Base-by-base conservation (phyloP, 805 yeast genomes). In the Spathaspora hagerdaliae region DNA sequence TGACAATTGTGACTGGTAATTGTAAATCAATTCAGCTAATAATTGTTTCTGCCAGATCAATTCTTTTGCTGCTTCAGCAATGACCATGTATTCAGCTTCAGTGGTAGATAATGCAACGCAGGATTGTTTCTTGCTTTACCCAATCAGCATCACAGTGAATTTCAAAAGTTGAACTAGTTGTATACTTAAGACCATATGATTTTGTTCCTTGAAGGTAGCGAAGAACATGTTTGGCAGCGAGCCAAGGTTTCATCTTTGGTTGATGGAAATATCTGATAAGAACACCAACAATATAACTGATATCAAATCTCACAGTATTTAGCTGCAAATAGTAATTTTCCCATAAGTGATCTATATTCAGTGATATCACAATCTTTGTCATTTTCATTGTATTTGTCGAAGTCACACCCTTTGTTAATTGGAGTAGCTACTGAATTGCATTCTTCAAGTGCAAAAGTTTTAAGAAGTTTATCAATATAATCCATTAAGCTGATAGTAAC, bases 91-190 rank as follows among this genome's bases (percentile, higher is more conserved):
- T 34, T 55, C 52, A 27, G 54, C 51, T 44, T 53, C 55, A 10
- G 57, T 48, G 7, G 52, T 36, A 1, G 50, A 45, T 6, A 44
- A 24, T 1, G 56, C 55, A 26, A 50, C 45, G 15, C 45, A 42
- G 1, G 37, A 27, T 39, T 51, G 56, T 39, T 48, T 52, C 48
- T 43, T 51, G 9, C 47, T 37, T 32, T 45, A 49, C 31, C 46
- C 51, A 52, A 36, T 49, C 52, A 11, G 57, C 50, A 46, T 51
- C 57, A 7, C 44, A 36, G 33, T 39, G 51, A 6, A 49, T 52
- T 7, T 37, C 39, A 6, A 52, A 36, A 1, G 26, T n/a, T 7
- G 19, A 10, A 9, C 9, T 4, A 8, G 15, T 36, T 2, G 5
- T 27, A 29, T 36, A 19, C 4, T 29, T 26, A 9, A 38, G 43